phyloP scores from a whole-genome alignment of 2,329 filamentous ascomycete species.

The Colletotrichum sp. region DNA sequence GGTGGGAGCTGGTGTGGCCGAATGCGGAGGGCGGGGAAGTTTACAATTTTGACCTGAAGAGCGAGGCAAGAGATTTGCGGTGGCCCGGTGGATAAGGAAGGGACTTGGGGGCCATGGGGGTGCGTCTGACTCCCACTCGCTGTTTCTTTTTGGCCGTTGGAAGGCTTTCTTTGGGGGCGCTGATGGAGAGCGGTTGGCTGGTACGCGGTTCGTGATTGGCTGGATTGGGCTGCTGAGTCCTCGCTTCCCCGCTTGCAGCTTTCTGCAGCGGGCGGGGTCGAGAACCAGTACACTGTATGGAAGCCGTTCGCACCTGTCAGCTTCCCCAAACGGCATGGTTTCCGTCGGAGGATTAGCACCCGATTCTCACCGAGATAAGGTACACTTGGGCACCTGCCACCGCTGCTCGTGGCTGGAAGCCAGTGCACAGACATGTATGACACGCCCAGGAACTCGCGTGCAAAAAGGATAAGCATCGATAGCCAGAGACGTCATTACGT shows the following conservation, averaged over 20 bases:
- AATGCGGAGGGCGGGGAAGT: slow-evolving; percentile 24
- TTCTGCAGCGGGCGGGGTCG: slow-evolving; percentile 13
- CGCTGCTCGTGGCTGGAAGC: neutral
- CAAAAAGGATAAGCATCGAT: neutral
- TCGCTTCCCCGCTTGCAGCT: neutral
- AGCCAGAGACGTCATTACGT: neutral
- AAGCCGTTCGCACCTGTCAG: slow-evolving; percentile 10
- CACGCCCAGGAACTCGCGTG: neutral
- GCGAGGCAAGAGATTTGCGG: slow-evolving; percentile 21
- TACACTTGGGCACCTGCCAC: neutral
- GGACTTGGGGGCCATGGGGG: neutral
- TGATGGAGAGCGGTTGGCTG: neutral
- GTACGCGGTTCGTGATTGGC: neutral
- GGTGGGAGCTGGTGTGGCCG: slow-evolving; percentile 19
- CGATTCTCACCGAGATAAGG: neutral
- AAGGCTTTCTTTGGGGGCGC: neutral
- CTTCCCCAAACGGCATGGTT: neutral
- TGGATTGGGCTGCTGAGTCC: neutral
- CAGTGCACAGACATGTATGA: slow-evolving; percentile 7
- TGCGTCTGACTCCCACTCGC: neutral
- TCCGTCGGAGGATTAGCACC: neutral
- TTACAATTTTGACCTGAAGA: slow-evolving; percentile 20
- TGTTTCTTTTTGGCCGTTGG: slow-evolving; percentile 12
- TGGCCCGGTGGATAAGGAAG: slow-evolving; percentile 3
- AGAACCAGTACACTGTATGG: neutral